Evolutionary conservation across 768 basidiomycete genomes (phyloP), one percentile per base, ranked within the genome.

Genomic region (Trametes meyenii): DNA sequence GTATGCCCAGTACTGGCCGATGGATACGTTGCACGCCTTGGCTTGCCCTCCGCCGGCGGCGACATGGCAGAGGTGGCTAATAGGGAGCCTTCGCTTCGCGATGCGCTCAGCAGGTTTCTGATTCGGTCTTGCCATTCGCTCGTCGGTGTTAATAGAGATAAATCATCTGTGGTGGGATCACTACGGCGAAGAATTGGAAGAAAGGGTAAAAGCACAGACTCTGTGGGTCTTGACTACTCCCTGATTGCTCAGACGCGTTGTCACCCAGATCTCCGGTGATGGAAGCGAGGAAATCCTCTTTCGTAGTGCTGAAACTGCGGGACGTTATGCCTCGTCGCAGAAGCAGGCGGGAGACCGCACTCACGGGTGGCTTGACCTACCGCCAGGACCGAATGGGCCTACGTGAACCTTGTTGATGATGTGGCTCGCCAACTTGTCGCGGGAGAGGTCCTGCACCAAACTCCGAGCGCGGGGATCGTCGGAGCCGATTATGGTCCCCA

Each of bases 401-500:
- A 70, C 65, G 51, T 76, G 69, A 46, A 77, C 75, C 44, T 71
- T 67, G n/a, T 69, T 70, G n/a, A 75, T 73, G 35, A 79, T 75
- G 50, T 79, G 75, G 10, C 67, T 67, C 0, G 79, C 76, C n/a
- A 79, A 70, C 24, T 73, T 63, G 58, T 79, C 75, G 24, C 67
- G 64, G 11, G 73, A 68, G 39, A 76, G 69, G 60, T 73, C 73
- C 12, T 66, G 63, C 10, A 81, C 62, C 19, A 81, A 66, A 36
- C 71, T 63, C 17, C 73, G 70, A 1, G 79, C 79, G 6, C 79
- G 71, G 13, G 73, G 72, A 60, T 80, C 79, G 36, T 75, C 70
- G 13, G 76, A 75, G 21, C 71, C 69, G 33, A 79, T 71, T 33
- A 80, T 72, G 11, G 75, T 74, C 21, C 79, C 79, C 19, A 81